Evolutionary conservation across 2,329 filamentous ascomycete genomes (phyloP), one percentile per base, ranked within the genome.

Genomic region (Cordyceps cicadae): DNA sequence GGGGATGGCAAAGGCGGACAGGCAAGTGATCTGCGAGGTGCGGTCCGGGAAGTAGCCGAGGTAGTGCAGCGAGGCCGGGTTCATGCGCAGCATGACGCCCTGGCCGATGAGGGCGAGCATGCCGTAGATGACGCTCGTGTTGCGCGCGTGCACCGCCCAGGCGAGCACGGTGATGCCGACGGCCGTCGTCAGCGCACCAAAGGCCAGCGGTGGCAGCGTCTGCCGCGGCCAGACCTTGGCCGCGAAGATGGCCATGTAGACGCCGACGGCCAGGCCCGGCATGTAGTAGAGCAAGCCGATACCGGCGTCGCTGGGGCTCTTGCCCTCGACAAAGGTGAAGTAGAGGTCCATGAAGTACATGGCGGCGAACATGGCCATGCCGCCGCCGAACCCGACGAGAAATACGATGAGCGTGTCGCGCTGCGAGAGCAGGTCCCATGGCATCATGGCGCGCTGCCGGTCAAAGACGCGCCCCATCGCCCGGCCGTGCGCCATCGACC

Each of bases 321-420:
- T 55, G 63, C 72, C 72, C 65, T 71, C 70, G 3, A 88, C 85
- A n/a, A 87, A 72, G 3, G 82, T 82, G 69, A 88, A 89, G 70
- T 88, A 89, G 21, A 88, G 78, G 15, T 82, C 83, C 65, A 87
- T 82, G 66, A 88, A 89, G 70, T 89, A 89, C 65, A 88, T 70
- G 62, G 79, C 74, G 32, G 76, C 72, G 64, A 75, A 81, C 75
- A 79, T 80, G 56, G 76, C 78, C 66, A 84, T 80, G 5, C 86
- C 86, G 0, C 81, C 80, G 3, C 79, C 76, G 66, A 86, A 83
- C 63, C 86, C 84, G 65, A 87, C 78, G 61, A 81, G 79, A 62
- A 84, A 81, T 19, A 89, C 70, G n/a, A 88, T 74, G 0, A 78
- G 74, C 1, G 84, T 81, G 63, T 90, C 85, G 41, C 80, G 77